These are phyloP conservation scores for Calonectria multiphialidica DNA, from an alignment of 2,329 filamentous ascomycete species.

Conservation along the genomic window DNA sequence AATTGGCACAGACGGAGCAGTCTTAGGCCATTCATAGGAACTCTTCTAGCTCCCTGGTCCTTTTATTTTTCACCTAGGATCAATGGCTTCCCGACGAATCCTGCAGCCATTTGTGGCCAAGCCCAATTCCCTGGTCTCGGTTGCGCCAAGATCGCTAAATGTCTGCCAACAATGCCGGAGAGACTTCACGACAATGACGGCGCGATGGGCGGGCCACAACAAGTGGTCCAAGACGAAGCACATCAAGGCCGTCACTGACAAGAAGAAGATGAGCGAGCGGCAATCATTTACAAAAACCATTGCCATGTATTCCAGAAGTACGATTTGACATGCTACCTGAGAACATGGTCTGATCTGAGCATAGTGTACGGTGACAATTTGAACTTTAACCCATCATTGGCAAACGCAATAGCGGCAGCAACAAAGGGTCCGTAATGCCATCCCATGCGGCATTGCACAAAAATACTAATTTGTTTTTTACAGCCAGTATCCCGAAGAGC, in stretches of 20 bases:
- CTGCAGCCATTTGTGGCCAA: conserved; percentile 31
- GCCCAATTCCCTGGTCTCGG: conserved; percentile 17
- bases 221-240: conserved; percentile 98
- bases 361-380: conserved; percentile 82
- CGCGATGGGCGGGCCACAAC: conserved; percentile 78
- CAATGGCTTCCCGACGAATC: conserved; percentile 31
- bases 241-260: conserved; percentile 90
- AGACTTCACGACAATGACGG: conserved; percentile 59
- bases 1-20: not conserved
- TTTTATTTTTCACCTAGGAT: not conserved
- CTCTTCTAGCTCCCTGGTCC: not conserved
- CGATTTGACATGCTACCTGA: conserved; percentile 36
- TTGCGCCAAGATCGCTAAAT: conserved; percentile 23
- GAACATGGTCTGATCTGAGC: conserved; percentile 28
- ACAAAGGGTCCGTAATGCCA: conserved; percentile 73
- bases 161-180: conserved; percentile 64
- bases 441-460: not conserved
- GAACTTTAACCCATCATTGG: conserved; percentile 80
- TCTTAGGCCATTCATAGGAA: not conserved
- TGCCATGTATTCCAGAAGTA: conserved; percentile 80
- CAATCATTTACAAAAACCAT: conserved; percentile 79
- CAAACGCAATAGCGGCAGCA: conserved; percentile 77
- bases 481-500: conserved; percentile 83
- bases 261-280: conserved; percentile 80
- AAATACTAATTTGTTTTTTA: conserved; percentile 4